phyloP scores from a whole-genome alignment of 106 monocot species.

The Dendrobium chrysotoxum region DNA sequence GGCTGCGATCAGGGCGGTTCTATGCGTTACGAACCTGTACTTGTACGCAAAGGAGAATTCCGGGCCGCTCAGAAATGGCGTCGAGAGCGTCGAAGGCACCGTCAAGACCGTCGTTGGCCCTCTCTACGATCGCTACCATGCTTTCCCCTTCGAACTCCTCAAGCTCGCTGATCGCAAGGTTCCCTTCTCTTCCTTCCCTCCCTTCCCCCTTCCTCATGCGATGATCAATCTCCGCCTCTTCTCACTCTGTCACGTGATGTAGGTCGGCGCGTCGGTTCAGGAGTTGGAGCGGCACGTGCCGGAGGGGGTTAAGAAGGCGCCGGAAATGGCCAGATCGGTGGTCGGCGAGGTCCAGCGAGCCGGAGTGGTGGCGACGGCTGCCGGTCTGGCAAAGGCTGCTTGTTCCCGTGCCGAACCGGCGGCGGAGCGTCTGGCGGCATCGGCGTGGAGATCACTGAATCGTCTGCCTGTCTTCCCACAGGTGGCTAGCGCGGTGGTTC shows the following conservation, averaged over 20 bases:
- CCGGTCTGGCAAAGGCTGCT: constrained; percentile 36
- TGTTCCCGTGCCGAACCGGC: constrained; percentile 38
- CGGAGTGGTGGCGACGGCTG: constrained; percentile 44
- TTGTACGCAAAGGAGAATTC: constrained; percentile 53
- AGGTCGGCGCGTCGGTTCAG: constrained; percentile 55
- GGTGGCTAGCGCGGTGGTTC: constrained; percentile 54
- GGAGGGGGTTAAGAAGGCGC: constrained; percentile 35
- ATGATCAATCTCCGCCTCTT: not conserved
- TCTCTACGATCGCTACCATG: constrained; percentile 34
- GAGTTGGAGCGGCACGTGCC: constrained; percentile 48
- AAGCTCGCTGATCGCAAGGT: constrained; percentile 61
- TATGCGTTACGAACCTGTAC: constrained; percentile 33
- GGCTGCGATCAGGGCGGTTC: constrained; percentile 31
- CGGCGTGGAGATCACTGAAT: constrained; percentile 70
- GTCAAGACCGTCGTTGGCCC: constrained; percentile 55
- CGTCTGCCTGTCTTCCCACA: constrained; percentile 69
- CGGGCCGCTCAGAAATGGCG: constrained; percentile 44
- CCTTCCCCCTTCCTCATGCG: not conserved
- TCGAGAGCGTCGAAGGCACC: constrained; percentile 53
- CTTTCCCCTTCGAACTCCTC: constrained; percentile 42
- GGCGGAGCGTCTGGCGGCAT: constrained; percentile 59
- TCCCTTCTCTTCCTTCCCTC: not conserved
- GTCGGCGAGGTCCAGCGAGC: constrained; percentile 45
- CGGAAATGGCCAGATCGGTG: constrained; percentile 34
- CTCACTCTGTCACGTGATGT: not conserved